These are phyloP conservation scores for Blastobotrys indianensis DNA, from an alignment of 1,139 yeast species.

Conservation along the genomic window DNA sequence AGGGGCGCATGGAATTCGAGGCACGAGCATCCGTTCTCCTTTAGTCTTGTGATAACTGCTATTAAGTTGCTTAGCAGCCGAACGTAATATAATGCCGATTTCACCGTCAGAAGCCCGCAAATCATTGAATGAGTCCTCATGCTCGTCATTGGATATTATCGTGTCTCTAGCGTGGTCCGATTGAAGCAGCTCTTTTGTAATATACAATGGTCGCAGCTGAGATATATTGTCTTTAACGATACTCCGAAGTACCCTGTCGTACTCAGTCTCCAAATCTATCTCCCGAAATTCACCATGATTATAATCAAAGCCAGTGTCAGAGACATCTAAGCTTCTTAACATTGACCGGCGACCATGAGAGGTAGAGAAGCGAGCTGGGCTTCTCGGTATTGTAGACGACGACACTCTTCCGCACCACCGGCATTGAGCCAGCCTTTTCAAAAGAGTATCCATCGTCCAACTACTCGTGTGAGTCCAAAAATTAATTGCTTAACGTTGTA, in stretches of 20 bases:
- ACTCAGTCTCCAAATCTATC: conserved; percentile 8
- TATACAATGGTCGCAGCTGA: background rate
- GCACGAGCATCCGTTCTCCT: conserved; percentile 5
- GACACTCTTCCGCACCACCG: too few relatives aligned
- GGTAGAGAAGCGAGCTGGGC: too few relatives aligned
- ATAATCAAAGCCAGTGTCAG: too few relatives aligned
- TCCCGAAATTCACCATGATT: background rate
- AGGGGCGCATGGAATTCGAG: conserved; percentile 10
- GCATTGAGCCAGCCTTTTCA: conserved; percentile 9
- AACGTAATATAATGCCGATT: conserved; percentile 4
- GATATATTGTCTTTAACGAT: conserved; percentile 11
- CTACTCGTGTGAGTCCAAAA: too few relatives aligned
- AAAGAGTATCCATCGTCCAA: conserved; percentile 1
- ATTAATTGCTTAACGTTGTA: too few relatives aligned
- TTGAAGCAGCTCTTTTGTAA: background rate
- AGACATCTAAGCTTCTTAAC: too few relatives aligned
- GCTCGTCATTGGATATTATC: background rate
- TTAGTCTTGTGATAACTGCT: conserved; percentile 1
- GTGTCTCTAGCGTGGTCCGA: background rate
- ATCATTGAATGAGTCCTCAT: background rate
- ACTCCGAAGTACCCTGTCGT: conserved; percentile 10
- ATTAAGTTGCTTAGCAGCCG: conserved; percentile 5
- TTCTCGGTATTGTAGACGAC: too few relatives aligned
- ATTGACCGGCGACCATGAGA: too few relatives aligned
- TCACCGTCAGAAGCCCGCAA: background rate